Conservation (phyloP, 257 asterid genomes). For the Capsicum rhomboideum region DNA sequence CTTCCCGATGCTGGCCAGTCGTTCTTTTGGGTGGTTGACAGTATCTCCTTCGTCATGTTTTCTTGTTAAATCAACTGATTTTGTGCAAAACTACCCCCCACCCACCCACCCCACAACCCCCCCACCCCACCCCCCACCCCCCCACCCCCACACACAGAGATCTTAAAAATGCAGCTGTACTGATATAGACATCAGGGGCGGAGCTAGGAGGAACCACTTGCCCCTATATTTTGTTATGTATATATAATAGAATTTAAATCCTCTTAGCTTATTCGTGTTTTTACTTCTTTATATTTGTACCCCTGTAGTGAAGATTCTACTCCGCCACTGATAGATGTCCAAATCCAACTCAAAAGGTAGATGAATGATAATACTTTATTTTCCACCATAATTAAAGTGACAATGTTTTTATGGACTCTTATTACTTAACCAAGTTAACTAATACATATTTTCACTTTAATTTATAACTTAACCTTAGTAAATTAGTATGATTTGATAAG, state of each 20-base stretch:
- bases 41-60: too few relatives aligned
- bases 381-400: neutral
- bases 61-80: too few relatives aligned
- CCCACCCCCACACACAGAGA: too few relatives aligned
- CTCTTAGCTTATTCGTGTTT: neutral
- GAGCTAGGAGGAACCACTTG: too few relatives aligned
- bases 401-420: too few relatives aligned
- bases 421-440: neutral
- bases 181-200: too few relatives aligned
- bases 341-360: neutral
- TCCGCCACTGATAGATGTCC: neutral
- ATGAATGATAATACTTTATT: neutral
- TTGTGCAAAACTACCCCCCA: too few relatives aligned
- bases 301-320: neutral
- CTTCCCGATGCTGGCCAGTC: neutral
- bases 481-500: neutral
- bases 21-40: neutral
- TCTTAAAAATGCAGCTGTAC: too few relatives aligned
- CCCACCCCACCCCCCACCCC: too few relatives aligned
- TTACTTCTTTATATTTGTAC: neutral
- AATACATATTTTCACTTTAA: neutral
- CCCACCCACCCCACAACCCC: too few relatives aligned
- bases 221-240: too few relatives aligned
- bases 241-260: neutral
- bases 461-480: neutral